Base-by-base conservation (phyloP, 169 alveolate species). In the Eimeria acervulina region DNA sequence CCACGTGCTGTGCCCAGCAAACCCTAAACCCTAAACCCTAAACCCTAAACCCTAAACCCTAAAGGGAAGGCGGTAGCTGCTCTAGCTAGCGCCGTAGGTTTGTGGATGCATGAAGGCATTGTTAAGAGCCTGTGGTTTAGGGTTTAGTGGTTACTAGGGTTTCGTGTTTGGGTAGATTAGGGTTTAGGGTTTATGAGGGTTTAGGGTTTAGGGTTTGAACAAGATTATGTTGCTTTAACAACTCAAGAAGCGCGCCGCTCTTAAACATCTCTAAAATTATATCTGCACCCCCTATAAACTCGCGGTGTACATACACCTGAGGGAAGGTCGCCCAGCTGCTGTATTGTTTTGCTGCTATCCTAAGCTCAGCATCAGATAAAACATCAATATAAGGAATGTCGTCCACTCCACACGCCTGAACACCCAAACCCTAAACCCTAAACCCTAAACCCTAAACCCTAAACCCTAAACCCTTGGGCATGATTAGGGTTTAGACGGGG, bases 11-110 rank as follows among this genome's bases (percentile, higher is more conserved):
- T 23, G 61, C 55, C 1, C 87, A 13, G 28, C 61, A 28, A 36
- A 44, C 59, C 87, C 87, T 38, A 40, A 36, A 76, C 87, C 87
- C 55, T 76, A 76, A 76, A 76, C 87, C 55, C 87, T 76, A 42
- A 36, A 76, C 87, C 87, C 87, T 42, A 76, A 76, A 76, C 63
- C 59, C 59, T 38, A 76, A 28, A 76, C 63, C 52, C 84, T 36
- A 23, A 66, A 7, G 55, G n/a, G n/a, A n/a, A n/a, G n/a, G n/a
- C n/a, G 12, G 12, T 47, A 47, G 55, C 55, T 47, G 55, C 55
- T 47, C 55, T 47, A 12, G 55, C 12, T 47, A 5, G 55, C 5
- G 12, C 55, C 55, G 19, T 47, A 7, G 55, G 12, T 47, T 5
- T 47, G 19, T 47, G 55, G n/a, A n/a, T 47, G 12, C 5, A 47